Evolutionary conservation across 2,329 filamentous ascomycete genomes (phyloP).

Genomic region (Hypoxylon sp.): DNA sequence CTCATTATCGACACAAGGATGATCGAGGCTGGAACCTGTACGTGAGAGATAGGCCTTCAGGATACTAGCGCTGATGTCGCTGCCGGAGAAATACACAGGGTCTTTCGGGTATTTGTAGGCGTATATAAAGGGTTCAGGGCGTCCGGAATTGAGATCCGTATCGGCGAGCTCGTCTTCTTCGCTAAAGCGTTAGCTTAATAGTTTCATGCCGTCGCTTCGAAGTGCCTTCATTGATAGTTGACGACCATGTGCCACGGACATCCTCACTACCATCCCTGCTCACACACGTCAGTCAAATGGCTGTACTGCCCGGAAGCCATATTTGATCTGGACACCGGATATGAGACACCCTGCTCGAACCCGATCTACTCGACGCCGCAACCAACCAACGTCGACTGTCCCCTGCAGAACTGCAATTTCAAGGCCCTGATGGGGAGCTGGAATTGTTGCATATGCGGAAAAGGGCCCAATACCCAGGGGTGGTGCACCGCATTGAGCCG

Average conservation of each 20-base stretch:
- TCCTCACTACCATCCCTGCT: conserved; percentile 66
- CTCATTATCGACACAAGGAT: conserved; percentile 45
- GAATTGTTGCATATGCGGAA: conserved; percentile 68
- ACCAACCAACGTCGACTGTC: conserved; percentile 61
- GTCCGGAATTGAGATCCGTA: conserved; percentile 24
- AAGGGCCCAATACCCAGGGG: conserved; percentile 66
- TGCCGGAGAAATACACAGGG: conserved; percentile 40
- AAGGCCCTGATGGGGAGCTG: conserved; percentile 65
- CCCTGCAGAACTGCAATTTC: conserved; percentile 67
- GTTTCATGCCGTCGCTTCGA: conserved; percentile 17
- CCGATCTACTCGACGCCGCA: conserved; percentile 64
- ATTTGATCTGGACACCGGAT: conserved; percentile 66
- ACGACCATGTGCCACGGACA: conserved; percentile 68
- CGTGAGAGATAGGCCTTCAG: conserved; percentile 27
- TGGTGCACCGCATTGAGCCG: conserved; percentile 64
- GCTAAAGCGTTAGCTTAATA: conserved; percentile 29
- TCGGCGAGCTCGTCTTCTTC: conserved; percentile 13
- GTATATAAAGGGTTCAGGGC: conserved; percentile 39
- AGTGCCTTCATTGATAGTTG: conserved; percentile 14
- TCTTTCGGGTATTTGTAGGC: conserved; percentile 23
- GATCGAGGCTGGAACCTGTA: conserved; percentile 47
- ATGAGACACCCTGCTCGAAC: conserved; percentile 65
- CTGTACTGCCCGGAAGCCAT: conserved; percentile 66
- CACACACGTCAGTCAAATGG: conserved; percentile 70
- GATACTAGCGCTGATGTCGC: conserved; percentile 22